Base-by-base conservation (phyloP, 2,329 filamentous ascomycete genomes). In the Colletotrichum filicis region DNA sequence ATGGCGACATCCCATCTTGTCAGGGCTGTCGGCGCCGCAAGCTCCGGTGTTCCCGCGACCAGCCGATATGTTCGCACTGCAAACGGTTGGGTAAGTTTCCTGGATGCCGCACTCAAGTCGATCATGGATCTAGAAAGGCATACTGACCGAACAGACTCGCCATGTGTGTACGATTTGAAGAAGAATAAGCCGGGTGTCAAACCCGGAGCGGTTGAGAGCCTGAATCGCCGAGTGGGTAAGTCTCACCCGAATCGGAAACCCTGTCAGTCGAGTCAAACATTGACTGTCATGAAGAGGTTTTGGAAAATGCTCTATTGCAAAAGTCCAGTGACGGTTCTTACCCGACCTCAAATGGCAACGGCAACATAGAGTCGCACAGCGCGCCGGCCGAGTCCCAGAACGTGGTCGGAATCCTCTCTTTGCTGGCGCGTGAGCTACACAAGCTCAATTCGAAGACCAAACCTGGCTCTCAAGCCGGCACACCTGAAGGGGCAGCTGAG, bases 11-110 rank as follows among this genome's bases (percentile, higher is more conserved):
- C 3, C 78, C 79, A 5, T 80, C 81, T 3, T 83, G 81, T 73
- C 77, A 80, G 63, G 78, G 79, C 4, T 83, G 81, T 60, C 77
- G 80, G 30, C 77, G 74, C 61, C 77, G 80, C 7, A 83, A 83
- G 75, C 76, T 83, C 46, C 78, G 76, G 62, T 83, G 81, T 74
- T 81, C 79, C n/a, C 76, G 80, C 26, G 80, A 83, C 56, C 75
- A 77, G 52, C 80, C 80, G n/a, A 66, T 74, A 8, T 82, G 81
- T 67, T 75, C 77, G 2, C 78, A 82, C 35, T 82, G 81, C 73
- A 74, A 71, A 30, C 75, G 79, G 71, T 73, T 80, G 14, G 75
- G 79, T 81, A 70, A 49, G 74, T 65, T 46, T 3, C 4, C 5
- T 22, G 11, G 19, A 9, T 30, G 32, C n/a, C 14, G 0, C 16